A percentile compares a stretch with the other conserved stretches of the same genome.
phyloP scores from a whole-genome alignment of 2,329 filamentous ascomycete genomes.

The Ceratocystis destructans region DNA sequence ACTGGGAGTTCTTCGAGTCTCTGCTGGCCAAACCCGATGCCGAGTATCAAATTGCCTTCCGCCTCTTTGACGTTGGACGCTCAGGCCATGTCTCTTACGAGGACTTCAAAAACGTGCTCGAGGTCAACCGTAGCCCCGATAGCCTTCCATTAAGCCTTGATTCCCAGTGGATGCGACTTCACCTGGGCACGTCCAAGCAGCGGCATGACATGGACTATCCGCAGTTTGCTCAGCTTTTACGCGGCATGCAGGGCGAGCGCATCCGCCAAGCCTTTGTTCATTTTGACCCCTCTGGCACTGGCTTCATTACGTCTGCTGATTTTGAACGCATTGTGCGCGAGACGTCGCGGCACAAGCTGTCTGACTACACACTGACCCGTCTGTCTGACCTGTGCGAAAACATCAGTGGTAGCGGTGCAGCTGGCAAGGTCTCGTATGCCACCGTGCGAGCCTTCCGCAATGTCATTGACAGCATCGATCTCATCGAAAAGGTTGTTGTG shows the following conservation, averaged over 20 bases:
- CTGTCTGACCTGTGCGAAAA: conserved; percentile 79
- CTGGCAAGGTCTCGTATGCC: conserved; percentile 92
- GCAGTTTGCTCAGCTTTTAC: conserved; percentile 96
- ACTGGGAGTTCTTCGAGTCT: conserved; percentile 92
- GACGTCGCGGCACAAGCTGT: conserved; percentile 89
- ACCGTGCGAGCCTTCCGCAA: conserved; percentile 98
- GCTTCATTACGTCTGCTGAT: conserved; percentile 88
- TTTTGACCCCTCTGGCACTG: conserved; percentile 82
- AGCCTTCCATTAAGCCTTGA: conserved; percentile 94
- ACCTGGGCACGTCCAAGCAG: conserved; percentile 77
- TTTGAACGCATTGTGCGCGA: conserved; percentile 95
- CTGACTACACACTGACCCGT: conserved; percentile 85
- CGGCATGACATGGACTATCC: conserved; percentile 87
- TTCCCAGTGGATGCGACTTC: conserved; percentile 89
- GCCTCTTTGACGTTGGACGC: conserved; percentile 79
- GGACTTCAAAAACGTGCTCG: conserved; percentile 71
- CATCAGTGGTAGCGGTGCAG: conserved; percentile 41
- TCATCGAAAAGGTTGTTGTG: conserved; percentile 84
- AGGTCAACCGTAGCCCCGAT: conserved; percentile 71
- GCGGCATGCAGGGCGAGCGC: conserved; percentile 87
- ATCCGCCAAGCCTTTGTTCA: conserved; percentile 88
- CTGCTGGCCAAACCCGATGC: conserved; percentile 86
- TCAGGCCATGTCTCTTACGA: conserved; percentile 81
- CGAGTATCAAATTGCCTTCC: conserved; percentile 97
- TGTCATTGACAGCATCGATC: conserved; percentile 92